phyloP scores from a whole-genome alignment of 1,284 basidiomycete species.

The Cryptococcus sp. region DNA sequence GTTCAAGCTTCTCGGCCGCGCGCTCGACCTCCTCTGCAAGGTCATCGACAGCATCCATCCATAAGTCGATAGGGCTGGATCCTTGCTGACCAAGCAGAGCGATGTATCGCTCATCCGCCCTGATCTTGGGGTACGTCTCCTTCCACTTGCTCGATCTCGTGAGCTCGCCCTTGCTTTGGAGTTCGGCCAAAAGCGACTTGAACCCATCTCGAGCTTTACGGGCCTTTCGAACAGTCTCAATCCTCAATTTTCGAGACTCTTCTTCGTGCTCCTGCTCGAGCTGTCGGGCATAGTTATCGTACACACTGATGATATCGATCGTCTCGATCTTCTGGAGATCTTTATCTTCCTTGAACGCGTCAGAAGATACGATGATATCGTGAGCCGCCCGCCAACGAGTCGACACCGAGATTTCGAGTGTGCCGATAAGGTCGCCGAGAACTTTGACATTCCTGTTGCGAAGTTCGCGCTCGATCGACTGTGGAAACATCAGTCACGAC shows the following conservation, averaged over 20 bases:
- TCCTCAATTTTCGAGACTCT: conserved; percentile 70
- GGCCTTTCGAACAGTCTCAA: conserved; percentile 78
- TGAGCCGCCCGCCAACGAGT: conserved; percentile 86
- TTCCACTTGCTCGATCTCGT: conserved; percentile 88
- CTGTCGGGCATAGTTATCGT: conserved; percentile 85
- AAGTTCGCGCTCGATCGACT: conserved; percentile 75
- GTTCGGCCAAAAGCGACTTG: conserved; percentile 72
- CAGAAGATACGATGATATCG: conserved; percentile 69
- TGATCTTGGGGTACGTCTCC: conserved; percentile 68
- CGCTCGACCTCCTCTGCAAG: conserved; percentile 81
- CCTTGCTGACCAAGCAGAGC: conserved; percentile 86
- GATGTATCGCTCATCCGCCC: conserved; percentile 76
- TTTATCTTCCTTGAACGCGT: conserved; percentile 71
- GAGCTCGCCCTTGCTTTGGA: conserved; percentile 69
- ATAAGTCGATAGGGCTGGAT: conserved; percentile 90
- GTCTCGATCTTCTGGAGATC: conserved; percentile 79
- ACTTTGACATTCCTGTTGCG: conserved; percentile 74
- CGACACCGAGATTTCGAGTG: conserved; percentile 79
- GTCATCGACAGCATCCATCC: conserved; percentile 89
- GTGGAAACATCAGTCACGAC: conserved; percentile 7
- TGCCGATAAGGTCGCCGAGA: conserved; percentile 74
- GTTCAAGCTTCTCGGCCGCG: conserved; percentile 64
- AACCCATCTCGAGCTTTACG: conserved; percentile 86
- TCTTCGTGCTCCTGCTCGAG: conserved; percentile 86
- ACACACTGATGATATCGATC: conserved; percentile 84